Percentiles rank a stretch among this genome's conserved stretches.
Evolutionary conservation across 306 rosid genomes (phyloP).

Genomic region (Alnus rubra): DNA sequence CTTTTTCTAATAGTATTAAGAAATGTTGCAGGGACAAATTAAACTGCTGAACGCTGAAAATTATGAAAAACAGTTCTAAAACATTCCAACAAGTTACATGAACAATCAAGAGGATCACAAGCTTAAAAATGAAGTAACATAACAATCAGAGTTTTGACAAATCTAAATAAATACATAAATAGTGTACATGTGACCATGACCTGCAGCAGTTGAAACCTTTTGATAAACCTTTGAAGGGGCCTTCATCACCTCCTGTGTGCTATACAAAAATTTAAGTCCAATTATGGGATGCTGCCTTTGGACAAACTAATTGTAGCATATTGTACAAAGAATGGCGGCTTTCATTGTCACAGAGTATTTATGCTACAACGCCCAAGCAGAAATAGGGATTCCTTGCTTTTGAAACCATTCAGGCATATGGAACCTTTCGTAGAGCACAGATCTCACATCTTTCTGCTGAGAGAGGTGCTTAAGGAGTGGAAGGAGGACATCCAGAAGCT

Average conservation of each 20-base stretch:
- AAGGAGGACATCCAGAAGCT: conserved; percentile 90
- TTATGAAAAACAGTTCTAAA: conserved; percentile 28
- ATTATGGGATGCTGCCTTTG: conserved; percentile 21
- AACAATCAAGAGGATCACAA: conserved; percentile 29
- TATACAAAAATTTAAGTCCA: conserved; percentile 41
- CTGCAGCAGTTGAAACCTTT: conserved; percentile 11
- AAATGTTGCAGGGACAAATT: neutral
- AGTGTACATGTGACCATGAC: conserved; percentile 4
- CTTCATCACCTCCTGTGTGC: conserved; percentile 29
- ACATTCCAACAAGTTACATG: conserved; percentile 18
- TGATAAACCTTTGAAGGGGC: conserved; percentile 1
- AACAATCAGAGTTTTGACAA: conserved; percentile 32
- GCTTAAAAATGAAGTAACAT: conserved; percentile 27
- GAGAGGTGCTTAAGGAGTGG: conserved; percentile 85
- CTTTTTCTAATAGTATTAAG: neutral
- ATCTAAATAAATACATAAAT: conserved; percentile 39
- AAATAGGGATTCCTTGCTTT: conserved; percentile 75
- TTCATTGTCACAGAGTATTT: neutral
- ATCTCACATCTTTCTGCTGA: conserved; percentile 69
- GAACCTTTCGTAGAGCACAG: conserved; percentile 65
- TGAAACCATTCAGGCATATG: conserved; percentile 98
- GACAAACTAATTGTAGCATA: conserved; percentile 15
- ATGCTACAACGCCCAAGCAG: conserved; percentile 38
- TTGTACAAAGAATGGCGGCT: conserved; percentile 23
- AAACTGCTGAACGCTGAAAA: conserved; percentile 11